These are phyloP conservation scores for Pittosporum tobira DNA, from an alignment of 129 eudicot species.

Conservation along the genomic window DNA sequence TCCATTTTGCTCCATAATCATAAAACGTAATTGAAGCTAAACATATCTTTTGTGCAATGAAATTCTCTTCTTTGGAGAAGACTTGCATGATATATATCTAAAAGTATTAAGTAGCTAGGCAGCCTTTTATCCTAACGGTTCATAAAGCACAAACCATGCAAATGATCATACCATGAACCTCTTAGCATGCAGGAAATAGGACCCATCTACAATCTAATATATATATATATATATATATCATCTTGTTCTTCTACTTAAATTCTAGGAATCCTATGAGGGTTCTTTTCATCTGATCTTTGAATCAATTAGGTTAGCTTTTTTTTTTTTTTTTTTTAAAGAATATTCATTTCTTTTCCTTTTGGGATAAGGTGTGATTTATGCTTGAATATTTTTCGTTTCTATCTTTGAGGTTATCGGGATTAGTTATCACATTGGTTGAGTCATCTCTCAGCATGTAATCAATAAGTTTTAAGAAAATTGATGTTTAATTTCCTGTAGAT, in stretches of 20 bases:
- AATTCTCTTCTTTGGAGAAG: constrained; percentile 3
- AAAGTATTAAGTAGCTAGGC: no score
- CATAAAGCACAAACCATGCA: constrained; percentile 10
- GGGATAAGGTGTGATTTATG: not conserved
- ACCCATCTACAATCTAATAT: not conserved
- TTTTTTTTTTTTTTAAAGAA: not conserved
- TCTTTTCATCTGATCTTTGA: not conserved
- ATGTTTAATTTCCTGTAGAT: no score
- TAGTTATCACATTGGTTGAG: no score
- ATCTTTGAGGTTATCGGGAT: no score
- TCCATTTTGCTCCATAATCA: not conserved
- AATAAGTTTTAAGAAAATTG: no score
- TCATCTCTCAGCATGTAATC: no score
- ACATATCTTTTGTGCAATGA: not conserved
- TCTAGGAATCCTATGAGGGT: constrained; percentile 7
- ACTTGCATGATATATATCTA: not conserved
- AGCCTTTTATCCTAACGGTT: not conserved
- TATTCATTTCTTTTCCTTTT: not conserved
- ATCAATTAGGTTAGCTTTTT: not conserved
- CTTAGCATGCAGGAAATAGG: constrained; percentile 6
- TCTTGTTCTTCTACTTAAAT: not conserved
- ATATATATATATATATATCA: not conserved
- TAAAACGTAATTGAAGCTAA: constrained; percentile 1
- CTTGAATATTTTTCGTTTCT: not conserved
- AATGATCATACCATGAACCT: constrained; percentile 7